phyloP scores from a whole-genome alignment of 257 asterid species.

The Cordia subcordata region DNA sequence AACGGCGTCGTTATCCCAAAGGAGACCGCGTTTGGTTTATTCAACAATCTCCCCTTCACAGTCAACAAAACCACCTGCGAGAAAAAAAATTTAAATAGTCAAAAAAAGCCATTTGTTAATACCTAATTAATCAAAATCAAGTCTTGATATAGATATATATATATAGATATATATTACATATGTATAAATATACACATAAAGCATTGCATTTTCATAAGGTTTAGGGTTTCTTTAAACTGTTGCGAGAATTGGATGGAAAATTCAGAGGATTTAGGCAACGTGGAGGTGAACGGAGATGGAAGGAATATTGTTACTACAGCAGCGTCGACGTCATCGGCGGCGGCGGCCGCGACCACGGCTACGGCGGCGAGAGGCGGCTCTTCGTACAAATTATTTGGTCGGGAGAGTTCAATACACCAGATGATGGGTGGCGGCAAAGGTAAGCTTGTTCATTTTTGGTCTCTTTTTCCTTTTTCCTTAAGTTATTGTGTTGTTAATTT shows the following conservation, averaged over 20 bases:
- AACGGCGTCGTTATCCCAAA: not conserved
- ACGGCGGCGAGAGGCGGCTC: slow-evolving; percentile 41
- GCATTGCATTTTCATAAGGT: not conserved
- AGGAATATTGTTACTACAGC: slow-evolving; percentile 26
- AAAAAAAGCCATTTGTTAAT: not conserved
- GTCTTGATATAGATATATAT: not conserved
- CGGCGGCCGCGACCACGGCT: slow-evolving; percentile 4
- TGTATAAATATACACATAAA: not conserved
- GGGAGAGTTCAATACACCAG: slow-evolving; percentile 56
- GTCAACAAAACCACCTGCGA: not conserved
- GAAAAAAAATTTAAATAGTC: not conserved
- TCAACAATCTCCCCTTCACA: not conserved
- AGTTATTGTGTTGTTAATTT: not conserved
- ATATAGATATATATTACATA: not conserved
- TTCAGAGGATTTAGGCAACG: slow-evolving; percentile 48
- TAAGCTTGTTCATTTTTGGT: slow-evolving; percentile 14
- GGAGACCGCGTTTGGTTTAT: not conserved
- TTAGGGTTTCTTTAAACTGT: not conserved
- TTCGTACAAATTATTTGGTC: slow-evolving; percentile 47
- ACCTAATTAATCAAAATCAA: not conserved
- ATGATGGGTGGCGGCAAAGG: slow-evolving; percentile 83
- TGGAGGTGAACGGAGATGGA: slow-evolving; percentile 45
- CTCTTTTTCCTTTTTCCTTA: not conserved
- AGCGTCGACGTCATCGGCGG: slow-evolving; percentile 24
- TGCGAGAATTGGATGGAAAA: slow-evolving; percentile 48